Base-by-base conservation (phyloP, 305 asterid species). In the Galium porrigens region DNA sequence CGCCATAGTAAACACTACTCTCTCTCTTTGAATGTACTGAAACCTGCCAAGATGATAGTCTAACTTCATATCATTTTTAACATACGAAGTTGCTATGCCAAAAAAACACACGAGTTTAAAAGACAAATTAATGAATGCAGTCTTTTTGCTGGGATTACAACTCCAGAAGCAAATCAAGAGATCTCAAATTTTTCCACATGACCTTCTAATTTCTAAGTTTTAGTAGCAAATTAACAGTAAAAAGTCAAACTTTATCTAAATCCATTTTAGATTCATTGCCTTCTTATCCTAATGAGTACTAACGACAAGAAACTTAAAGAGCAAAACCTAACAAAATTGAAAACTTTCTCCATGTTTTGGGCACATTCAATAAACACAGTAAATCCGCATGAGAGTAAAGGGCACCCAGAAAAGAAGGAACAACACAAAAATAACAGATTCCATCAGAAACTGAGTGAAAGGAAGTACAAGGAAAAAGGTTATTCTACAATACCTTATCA, bases 1-100 rank as follows among this genome's bases (percentile, higher is more conserved):
- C 0, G 95, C 95, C 95, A 90, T 90, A 22, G 49, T 61, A 39
- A 37, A 65, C 22, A 22, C 61, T 39, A 14, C 18, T 44, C 70
- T 37, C 22, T 33, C 32, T 42, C 37, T 33, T 0, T 49, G 51
- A 25, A 15, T 12, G 49, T 53, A 44, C 63, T 51, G 42, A 39
- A 22, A 66, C 81, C 94, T 82, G 81, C 65, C 69, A 25, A 75
- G 58, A 27, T 63, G 41, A 46, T n/a, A 29, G 9, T 12, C 57
- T 44, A 63, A 63, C n/a, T 44, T 63, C 3, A 63, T 14, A 39
- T 30, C n/a, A n/a, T 10, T 3, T 63, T 29, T 29, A 44, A 46
- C 2, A 9, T 3, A 11, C 36, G 1, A 11, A 17, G 25, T 36
- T 59, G 29, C 20, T 0, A 29, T 4, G 20, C 8, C 55, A 1